Conservation (phyloP, 495 filamentous ascomycete genomes). For the Penicillium waksmanii region DNA sequence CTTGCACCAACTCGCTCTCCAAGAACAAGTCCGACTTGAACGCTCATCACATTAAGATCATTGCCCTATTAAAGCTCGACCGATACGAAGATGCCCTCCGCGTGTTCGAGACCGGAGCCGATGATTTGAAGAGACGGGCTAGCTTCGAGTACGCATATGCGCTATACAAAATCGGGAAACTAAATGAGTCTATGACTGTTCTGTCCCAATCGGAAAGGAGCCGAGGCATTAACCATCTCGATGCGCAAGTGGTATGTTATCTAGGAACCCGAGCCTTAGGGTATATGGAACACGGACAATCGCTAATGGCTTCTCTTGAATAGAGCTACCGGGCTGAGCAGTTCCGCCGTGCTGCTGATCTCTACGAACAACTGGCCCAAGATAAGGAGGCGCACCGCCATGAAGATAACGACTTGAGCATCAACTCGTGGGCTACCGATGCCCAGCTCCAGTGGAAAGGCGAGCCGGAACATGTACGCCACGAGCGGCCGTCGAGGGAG, state of each 20-base stretch:
- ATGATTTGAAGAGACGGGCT: conserved; percentile 66
- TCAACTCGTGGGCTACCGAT: conserved; percentile 79
- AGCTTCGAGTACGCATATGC: conserved; percentile 86
- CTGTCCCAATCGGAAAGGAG: conserved; percentile 51
- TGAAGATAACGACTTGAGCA: conserved; percentile 84
- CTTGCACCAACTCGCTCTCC: conserved; percentile 70
- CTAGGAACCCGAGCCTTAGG: conserved; percentile 34
- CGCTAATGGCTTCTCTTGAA: conserved; percentile 12
- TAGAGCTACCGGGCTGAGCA: conserved; percentile 82
- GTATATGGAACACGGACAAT: not conserved
- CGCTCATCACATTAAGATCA: conserved; percentile 76
- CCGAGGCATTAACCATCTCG: conserved; percentile 79
- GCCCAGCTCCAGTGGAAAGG: conserved; percentile 89
- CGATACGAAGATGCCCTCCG: conserved; percentile 88
- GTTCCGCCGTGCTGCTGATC: conserved; percentile 69
- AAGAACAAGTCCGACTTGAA: conserved; percentile 64
- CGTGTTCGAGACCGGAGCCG: conserved; percentile 71
- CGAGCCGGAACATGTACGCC: conserved; percentile 52
- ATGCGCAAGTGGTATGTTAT: conserved; percentile 78
- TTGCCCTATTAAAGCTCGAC: conserved; percentile 91
- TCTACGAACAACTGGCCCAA: conserved; percentile 67
- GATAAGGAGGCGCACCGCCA: conserved; percentile 52
- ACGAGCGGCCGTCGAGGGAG: conserved; percentile 65
- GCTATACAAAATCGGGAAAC: conserved; percentile 81
- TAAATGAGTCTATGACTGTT: conserved; percentile 68